Evolutionary conservation across 169 alveolate genomes (phyloP), one percentile per base, ranked within the genome.

Genomic region (Plasmodium coatneyi): DNA sequence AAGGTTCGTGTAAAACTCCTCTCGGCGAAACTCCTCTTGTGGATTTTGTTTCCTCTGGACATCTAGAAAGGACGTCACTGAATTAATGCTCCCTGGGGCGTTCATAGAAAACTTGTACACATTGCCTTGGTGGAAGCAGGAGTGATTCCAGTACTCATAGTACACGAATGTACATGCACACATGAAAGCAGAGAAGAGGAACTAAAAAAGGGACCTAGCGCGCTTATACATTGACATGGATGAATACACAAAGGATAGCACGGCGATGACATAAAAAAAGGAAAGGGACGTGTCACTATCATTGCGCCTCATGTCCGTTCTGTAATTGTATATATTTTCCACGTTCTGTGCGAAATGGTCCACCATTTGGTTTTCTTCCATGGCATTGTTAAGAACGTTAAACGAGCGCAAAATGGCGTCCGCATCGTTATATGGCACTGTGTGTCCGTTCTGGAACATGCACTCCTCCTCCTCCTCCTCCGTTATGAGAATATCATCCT

Each of bases 61-160:
- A n/a, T n/a, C n/a, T n/a, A n/a, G n/a, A n/a, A n/a, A n/a, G n/a
- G n/a, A n/a, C n/a, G n/a, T n/a, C 43, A 84, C 36, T 49, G 19
- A 71, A 56, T 72, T 84, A 32, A 84, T 72, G 36, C 78, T 84
- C 10, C 28, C 3, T 7, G 83, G 78, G 14, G 25, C 28, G 39
- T 36, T 12, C 12, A 84, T 4, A 5, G 80, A 84, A 49, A 52
- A 71, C 16, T 7, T 72, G 36, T 84, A 41, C 41, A 39, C 66
- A 34, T 49, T 80, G n/a, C 32, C 39, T 32, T 32, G 34, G 78
- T 32, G 14, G n/a, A 30, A 60, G 43, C 3, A 36, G 49, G 25
- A 36, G 22, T 1, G 32, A 16, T 56, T 56, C 22, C 41, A 5
- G 3, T 66, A 1, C 7, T 82, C 70, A n/a, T n/a, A 41, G 36